Percentiles rank a stretch among this genome's conserved stretches.
Evolutionary conservation across 1,139 yeast species (phyloP).

Genomic region (Arxiozyma telluris): DNA sequence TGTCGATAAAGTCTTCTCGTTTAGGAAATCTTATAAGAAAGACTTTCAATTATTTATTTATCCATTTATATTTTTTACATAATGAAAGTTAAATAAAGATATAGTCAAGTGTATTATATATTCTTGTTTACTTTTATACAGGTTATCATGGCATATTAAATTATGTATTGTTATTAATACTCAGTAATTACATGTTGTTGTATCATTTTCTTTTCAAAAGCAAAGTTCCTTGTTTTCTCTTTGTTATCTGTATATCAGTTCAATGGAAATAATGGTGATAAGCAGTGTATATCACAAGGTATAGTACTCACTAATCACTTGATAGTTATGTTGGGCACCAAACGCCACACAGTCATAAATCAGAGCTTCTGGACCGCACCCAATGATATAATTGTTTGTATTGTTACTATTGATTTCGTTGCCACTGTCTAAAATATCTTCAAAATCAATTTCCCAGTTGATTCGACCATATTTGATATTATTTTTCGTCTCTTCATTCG

Average conservation of each 20-base stretch:
- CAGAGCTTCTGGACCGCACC: slow-evolving; percentile 12
- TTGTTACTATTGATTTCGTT: neutral
- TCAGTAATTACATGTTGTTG: neutral
- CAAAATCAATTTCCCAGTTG: slow-evolving; percentile 7
- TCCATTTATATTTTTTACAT: no score
- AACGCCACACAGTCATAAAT: slow-evolving; percentile 4
- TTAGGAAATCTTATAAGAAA: neutral
- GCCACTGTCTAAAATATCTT: neutral
- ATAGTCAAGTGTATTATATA: neutral
- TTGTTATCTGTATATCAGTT: neutral
- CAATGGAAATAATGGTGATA: neutral
- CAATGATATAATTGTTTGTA: slow-evolving; percentile 7
- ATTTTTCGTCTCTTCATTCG: neutral
- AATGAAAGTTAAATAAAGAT: no score
- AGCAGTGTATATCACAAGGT: slow-evolving; percentile 1
- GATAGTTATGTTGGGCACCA: slow-evolving; percentile 2
- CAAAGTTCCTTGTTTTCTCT: no score
- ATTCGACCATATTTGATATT: slow-evolving; percentile 5
- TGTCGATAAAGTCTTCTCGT: neutral
- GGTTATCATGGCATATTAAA: no score
- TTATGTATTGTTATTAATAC: no score
- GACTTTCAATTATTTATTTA: no score
- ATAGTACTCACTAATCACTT: slow-evolving; percentile 7
- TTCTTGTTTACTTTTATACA: neutral
- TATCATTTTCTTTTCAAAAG: no score